These are phyloP conservation scores for Cynanchum wilfordii DNA, from an alignment of 257 asterid species.

Conservation along the genomic window DNA sequence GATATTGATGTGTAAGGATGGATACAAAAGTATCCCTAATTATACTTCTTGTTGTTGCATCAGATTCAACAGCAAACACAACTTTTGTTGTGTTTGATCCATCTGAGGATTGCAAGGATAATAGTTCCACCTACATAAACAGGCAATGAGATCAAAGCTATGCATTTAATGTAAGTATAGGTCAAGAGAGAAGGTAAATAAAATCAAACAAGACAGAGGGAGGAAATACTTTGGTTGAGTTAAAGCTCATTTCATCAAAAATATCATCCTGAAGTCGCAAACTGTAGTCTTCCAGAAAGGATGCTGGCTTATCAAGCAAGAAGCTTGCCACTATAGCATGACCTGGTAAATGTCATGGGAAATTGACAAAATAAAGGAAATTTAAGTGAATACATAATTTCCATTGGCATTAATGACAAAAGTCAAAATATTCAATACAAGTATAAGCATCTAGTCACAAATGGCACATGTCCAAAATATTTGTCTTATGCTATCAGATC, in stretches of 20 bases:
- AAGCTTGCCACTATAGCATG: constrained; percentile 85
- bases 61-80: constrained; percentile 41
- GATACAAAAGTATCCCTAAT: constrained; percentile 30
- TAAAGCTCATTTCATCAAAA: constrained; percentile 74
- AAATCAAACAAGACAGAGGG: constrained; percentile 9
- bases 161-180: background rate
- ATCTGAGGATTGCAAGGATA: constrained; percentile 29
- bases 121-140: constrained; percentile 30
- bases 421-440: background rate
- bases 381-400: background rate
- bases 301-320: constrained; percentile 54
- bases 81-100: constrained; percentile 30
- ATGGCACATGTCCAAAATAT: background rate
- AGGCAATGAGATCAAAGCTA: background rate
- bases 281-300: constrained; percentile 56
- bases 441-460: background rate
- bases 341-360: constrained; percentile 42
- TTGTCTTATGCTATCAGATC: background rate
- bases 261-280: constrained; percentile 64
- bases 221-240: constrained; percentile 62
- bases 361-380: constrained; percentile 2
- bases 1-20: constrained; percentile 26
- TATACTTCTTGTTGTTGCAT: constrained; percentile 30
- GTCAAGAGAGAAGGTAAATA: background rate
- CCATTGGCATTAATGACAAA: background rate